Conservation (phyloP, 208 protist species). For the Wallacemonas sp. region DNA sequence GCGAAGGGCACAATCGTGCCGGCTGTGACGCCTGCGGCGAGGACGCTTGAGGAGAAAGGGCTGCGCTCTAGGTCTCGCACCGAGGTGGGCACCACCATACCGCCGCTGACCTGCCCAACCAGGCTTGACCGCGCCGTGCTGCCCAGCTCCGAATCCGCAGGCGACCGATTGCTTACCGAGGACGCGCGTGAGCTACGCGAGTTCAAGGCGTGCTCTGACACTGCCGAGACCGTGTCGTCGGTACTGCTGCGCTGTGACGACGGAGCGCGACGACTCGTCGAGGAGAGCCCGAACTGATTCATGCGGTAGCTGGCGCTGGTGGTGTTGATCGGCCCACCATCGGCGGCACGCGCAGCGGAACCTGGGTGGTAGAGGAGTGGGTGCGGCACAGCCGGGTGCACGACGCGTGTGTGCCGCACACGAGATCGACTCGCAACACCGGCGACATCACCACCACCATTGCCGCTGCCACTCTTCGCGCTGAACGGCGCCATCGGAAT, state of each 20-base stretch:
- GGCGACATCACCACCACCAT: neutral
- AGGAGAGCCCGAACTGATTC: too few relatives aligned
- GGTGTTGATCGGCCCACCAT: neutral
- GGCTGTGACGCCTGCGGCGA: neutral
- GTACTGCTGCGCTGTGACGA: too few relatives aligned
- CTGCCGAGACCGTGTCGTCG: too few relatives aligned
- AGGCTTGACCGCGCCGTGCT: neutral
- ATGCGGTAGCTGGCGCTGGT: too few relatives aligned
- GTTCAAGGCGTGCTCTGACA: neutral
- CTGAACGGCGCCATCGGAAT: neutral
- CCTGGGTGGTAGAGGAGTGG: conserved; percentile 6
- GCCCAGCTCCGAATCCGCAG: neutral
- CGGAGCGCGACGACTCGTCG: too few relatives aligned
- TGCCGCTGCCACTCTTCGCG: neutral
- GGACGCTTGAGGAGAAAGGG: neutral
- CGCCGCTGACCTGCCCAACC: conserved; percentile 1
- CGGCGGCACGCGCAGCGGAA: neutral
- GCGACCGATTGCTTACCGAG: neutral
- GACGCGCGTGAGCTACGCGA: neutral
- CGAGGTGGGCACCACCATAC: conserved; percentile 2
- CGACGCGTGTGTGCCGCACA: conserved; percentile 1
- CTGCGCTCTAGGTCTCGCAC: neutral
- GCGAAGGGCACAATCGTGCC: neutral
- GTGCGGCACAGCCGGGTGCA: neutral
- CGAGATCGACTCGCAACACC: too few relatives aligned